A percentile compares a stretch with the other conserved stretches of the same genome.
Conservation (phyloP, 305 asterid species). For the Rubia tinctorum region DNA sequence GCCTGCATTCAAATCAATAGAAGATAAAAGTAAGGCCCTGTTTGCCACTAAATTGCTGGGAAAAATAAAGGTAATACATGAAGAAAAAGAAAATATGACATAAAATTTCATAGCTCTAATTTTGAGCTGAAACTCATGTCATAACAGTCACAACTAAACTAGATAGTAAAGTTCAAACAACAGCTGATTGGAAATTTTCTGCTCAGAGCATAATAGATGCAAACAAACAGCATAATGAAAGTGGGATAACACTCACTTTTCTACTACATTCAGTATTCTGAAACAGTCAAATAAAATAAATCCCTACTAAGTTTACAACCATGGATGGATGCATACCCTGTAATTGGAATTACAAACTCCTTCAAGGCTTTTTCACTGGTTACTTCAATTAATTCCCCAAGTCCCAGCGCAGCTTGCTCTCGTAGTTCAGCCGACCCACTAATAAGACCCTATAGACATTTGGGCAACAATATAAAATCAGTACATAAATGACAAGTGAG, state of each 20-base stretch:
- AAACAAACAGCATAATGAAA: constrained; percentile 4
- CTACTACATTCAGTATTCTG: background rate
- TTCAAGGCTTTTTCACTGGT: constrained; percentile 82
- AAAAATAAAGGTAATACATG: background rate
- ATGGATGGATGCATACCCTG: constrained; percentile 61
- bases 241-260: background rate
- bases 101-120: background rate
- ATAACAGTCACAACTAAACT: background rate
- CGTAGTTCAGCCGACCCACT: constrained; percentile 97
- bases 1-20: constrained; percentile 49
- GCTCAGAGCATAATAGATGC: background rate
- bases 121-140: background rate
- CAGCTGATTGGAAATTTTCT: background rate
- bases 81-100: background rate
- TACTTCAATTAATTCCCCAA: constrained; percentile 93
- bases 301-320: background rate
- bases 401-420: constrained; percentile 97
- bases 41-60: background rate
- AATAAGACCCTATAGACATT: constrained; percentile 69
- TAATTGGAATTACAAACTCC: constrained; percentile 93
- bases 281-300: background rate
- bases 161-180: background rate
- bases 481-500: background rate
- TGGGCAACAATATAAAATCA: background rate
- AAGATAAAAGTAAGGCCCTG: constrained; percentile 7